phyloP scores from a whole-genome alignment of 2,329 filamentous ascomycete genomes.

The Nemania bipapillata region DNA sequence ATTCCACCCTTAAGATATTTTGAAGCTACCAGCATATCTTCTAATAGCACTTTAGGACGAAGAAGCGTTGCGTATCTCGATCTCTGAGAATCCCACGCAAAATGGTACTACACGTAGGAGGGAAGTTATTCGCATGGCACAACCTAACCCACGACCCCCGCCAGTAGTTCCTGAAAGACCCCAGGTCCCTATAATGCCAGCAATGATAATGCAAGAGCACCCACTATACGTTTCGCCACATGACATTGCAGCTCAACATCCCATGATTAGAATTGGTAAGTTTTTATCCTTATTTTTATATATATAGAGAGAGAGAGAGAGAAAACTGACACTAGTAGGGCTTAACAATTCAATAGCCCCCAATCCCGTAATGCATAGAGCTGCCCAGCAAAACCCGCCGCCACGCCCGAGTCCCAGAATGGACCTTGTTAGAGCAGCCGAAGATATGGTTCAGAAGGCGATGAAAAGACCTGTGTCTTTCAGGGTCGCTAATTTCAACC shows the following conservation, averaged over 20 bases:
- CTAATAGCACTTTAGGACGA: conserved; percentile 51
- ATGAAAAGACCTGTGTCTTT: conserved; percentile 11
- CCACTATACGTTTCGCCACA: not conserved
- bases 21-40: conserved; percentile 1
- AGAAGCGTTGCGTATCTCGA: conserved; percentile 67
- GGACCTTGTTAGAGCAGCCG: conserved; percentile 9
- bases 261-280: conserved; percentile 3
- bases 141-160: not conserved
- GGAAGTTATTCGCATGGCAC: not conserved
- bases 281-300: not conserved
- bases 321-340: conserved; percentile 23
- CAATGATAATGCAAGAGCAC: not conserved
- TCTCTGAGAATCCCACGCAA: conserved; percentile 64
- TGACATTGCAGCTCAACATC: conserved; percentile 2
- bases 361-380: not conserved
- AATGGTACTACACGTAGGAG: conserved; percentile 52
- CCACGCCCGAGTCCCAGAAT: not conserved
- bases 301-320: not conserved
- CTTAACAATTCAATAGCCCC: conserved; percentile 4
- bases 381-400: not conserved
- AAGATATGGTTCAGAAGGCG: conserved; percentile 19
- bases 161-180: not conserved
- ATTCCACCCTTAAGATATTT: not conserved
- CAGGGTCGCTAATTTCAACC: not conserved
- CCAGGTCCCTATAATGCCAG: not conserved